These are phyloP conservation scores for Anaeromyces robustus DNA, from an alignment of 192 early-diverging fungal species.

Conservation along the genomic window DNA sequence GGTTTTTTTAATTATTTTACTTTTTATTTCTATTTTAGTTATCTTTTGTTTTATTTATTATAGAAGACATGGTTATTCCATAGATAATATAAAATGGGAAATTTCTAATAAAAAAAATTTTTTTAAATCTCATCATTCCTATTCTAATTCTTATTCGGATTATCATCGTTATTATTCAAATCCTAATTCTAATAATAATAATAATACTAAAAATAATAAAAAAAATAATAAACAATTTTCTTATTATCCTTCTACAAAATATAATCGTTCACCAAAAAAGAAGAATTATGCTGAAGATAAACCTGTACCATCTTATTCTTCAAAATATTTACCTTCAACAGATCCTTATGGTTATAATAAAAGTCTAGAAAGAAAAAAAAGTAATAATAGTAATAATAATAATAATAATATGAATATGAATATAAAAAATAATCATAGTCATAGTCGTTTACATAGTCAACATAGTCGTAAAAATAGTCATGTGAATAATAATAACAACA, in stretches of 20 bases:
- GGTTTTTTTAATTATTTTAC: background rate
- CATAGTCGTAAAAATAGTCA: too few species aligned
- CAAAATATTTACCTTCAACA: background rate
- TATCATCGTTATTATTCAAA: too few species aligned
- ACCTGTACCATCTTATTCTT: background rate
- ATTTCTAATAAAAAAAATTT: background rate
- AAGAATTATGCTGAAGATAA: background rate
- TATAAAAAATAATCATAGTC: too few species aligned
- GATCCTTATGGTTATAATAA: background rate
- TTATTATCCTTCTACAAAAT: background rate
- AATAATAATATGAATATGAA: too few species aligned
- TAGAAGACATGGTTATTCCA: background rate
- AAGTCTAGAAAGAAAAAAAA: background rate
- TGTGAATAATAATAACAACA: too few species aligned
- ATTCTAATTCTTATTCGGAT: background rate
- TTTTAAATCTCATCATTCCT: background rate
- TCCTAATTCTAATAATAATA: too few species aligned
- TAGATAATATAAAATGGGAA: background rate
- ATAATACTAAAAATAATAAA: too few species aligned
- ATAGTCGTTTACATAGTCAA: too few species aligned
- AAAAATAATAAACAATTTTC: background rate
- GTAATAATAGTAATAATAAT: too few species aligned
- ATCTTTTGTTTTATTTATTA: background rate
- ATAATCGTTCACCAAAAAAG: background rate
- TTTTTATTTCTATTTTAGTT: background rate